Percentiles rank a stretch among this genome's conserved stretches.
These are phyloP conservation scores for Ogataea methylovora DNA, from an alignment of 805 yeast species.

Conservation along the genomic window DNA sequence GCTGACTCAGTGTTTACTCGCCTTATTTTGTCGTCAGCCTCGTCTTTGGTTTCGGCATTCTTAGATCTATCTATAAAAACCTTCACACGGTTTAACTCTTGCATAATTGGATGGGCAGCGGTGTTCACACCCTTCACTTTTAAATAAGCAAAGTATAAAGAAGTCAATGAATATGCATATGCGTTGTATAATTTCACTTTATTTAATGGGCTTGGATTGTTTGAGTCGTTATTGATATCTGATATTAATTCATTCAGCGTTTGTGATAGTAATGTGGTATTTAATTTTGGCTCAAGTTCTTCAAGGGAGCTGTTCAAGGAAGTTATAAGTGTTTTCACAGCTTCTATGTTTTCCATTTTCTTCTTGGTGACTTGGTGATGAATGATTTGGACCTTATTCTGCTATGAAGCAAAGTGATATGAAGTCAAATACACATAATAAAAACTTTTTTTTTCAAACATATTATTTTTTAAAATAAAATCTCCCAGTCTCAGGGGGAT, in stretches of 20 bases:
- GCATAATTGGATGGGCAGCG: constrained; percentile 54
- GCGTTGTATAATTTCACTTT: constrained; percentile 26
- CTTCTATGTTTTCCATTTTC: constrained; percentile 40
- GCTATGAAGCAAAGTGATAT: too few species aligned
- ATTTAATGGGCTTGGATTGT: constrained; percentile 14
- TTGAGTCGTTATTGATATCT: constrained; percentile 2
- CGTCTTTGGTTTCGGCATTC: constrained; percentile 23
- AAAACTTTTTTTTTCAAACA: too few species aligned
- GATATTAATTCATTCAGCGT: constrained; percentile 31
- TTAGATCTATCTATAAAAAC: constrained; percentile 56
- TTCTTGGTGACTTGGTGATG: not conserved
- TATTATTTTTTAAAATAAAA: too few species aligned
- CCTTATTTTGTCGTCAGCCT: constrained; percentile 14
- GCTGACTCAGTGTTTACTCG: constrained; percentile 30
- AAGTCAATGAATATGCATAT: constrained; percentile 44
- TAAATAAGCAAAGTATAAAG: constrained; percentile 51
- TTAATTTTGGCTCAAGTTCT: constrained; percentile 27
- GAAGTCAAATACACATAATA: too few species aligned
- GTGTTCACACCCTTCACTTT: constrained; percentile 53
- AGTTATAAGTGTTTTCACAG: constrained; percentile 30
- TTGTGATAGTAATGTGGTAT: constrained; percentile 26
- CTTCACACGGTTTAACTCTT: constrained; percentile 59
- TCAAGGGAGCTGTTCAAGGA: constrained; percentile 31
- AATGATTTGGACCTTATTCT: too few species aligned
- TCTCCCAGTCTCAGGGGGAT: too few species aligned